Evolutionary conservation across 2,329 filamentous ascomycete genomes (phyloP), one percentile per base, ranked within the genome.

Genomic region (Aureobasidium leucospermi): DNA sequence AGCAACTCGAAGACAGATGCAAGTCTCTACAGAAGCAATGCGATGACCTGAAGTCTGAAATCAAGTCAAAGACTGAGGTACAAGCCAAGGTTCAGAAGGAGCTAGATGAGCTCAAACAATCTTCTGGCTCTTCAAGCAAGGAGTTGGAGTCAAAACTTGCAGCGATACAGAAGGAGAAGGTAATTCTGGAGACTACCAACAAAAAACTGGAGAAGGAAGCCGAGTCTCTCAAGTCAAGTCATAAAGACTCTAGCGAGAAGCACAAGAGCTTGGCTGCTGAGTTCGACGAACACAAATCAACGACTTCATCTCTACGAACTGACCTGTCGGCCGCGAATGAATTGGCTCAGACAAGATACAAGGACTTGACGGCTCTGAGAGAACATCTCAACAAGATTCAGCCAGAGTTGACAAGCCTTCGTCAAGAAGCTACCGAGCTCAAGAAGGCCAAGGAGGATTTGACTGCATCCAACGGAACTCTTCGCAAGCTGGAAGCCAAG

Each of bases 271-370:
- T 91, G 7, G 80, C 82, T 56, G 74, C 74, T 2, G 86, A 92
- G 59, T 84, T 89, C 61, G 81, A 92, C 43, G 85, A 85, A 43
- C 78, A 95, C 38, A 90, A 88, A 72, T 74, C 79, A 19, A 90
- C 87, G 71, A 83, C 86, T 0, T 78, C 83, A 1, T 81, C 82
- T 0, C 73, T 96, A 16, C 86, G 96, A 68, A 89, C 87, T 0
- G 93, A 99, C 69, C 80, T 97, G 3, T 87, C 85, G 1, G 91
- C 91, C 2, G 88, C 92, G 0, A 86, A 96, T 70, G 85, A 95
- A 72, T 81, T 97, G 11, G 90, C 94, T 0, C 87, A 95, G 62
- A 87, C 84, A 15, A 82, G 94, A 32, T 97, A 91, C 77, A 96
- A 91, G 71, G 92, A 97, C 61, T 77, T 96, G 1, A 86, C 86